Percentiles rank a stretch among this genome's conserved stretches.
phyloP scores from a whole-genome alignment of 306 rosid species.

The Medicago truncatula region MtrunA17r5.0-ANR NC_053048.1:41462501-41463000 shows the following conservation, averaged over 20 bases:
- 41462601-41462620: conserved; percentile 23
- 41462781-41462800: conserved; percentile 30
- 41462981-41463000: neutral
- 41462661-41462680: conserved; percentile 27
- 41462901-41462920: too few relatives aligned
- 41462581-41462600: conserved; percentile 3
- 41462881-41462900: neutral
- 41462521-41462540: too few relatives aligned
- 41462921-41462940: too few relatives aligned
- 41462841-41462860: too few relatives aligned
- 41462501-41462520: too few relatives aligned
- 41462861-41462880: too few relatives aligned
- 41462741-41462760: conserved; percentile 31
- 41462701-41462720: conserved; percentile 30
- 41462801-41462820: too few relatives aligned
- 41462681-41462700: conserved; percentile 27
- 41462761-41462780: conserved; percentile 29
- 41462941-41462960: too few relatives aligned
- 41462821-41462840: too few relatives aligned
- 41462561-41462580: neutral
- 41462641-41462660: conserved; percentile 6
- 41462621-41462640: conserved; percentile 10
- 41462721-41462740: neutral
- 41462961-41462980: neutral
- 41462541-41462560: too few relatives aligned